These are phyloP conservation scores for Penicillium coffeae DNA, from an alignment of 495 filamentous ascomycete genomes.

Conservation along the genomic window DNA sequence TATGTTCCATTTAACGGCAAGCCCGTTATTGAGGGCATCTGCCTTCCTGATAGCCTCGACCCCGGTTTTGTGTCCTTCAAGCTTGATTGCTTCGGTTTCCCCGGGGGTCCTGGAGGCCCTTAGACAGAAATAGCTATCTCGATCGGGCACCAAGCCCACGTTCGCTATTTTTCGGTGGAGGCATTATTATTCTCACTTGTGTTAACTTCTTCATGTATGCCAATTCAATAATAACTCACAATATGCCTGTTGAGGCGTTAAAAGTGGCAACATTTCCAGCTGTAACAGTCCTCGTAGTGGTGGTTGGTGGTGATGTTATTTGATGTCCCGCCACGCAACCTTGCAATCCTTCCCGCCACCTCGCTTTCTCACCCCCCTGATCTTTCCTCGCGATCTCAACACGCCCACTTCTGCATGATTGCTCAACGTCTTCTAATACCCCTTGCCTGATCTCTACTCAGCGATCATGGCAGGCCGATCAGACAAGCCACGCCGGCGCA, in stretches of 20 bases:
- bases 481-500: conserved; percentile 6
- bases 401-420: neutral
- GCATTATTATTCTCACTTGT: conserved; percentile 4
- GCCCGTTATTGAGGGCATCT: conserved; percentile 16
- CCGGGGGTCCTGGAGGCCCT: neutral
- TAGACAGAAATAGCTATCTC: neutral
- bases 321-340: neutral
- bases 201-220: conserved; percentile 11
- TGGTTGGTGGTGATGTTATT: neutral
- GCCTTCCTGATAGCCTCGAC: conserved; percentile 21
- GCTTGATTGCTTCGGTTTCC: conserved; percentile 13
- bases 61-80: conserved; percentile 22
- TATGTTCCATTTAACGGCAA: conserved; percentile 17
- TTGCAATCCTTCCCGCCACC: conserved; percentile 1
- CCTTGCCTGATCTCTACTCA: conserved; percentile 3
- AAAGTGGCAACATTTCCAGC: too few species aligned
- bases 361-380: conserved; percentile 1
- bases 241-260: too few species aligned
- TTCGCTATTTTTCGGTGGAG: neutral
- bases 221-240: too few species aligned
- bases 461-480: conserved; percentile 21
- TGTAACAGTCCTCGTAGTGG: neutral
- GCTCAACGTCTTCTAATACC: neutral
- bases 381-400: too few species aligned
- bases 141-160: neutral